Evolutionary conservation across 1,284 basidiomycete species (phyloP).

Genomic region (Boletus semigastroideus): DNA sequence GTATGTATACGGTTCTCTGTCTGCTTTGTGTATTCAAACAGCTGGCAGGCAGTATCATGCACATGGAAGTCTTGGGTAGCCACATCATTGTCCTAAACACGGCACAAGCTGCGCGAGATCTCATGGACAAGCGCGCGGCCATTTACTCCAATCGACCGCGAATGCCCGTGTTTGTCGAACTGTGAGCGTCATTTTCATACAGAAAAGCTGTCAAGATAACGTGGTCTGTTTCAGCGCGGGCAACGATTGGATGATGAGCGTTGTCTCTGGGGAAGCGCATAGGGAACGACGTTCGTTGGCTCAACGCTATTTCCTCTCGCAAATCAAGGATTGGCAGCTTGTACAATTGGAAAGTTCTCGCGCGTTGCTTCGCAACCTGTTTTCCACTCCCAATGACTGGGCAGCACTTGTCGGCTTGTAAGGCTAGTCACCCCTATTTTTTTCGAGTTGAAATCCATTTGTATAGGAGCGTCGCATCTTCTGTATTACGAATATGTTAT

Average conservation of each 20-base stretch:
- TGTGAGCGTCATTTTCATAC: conserved; percentile 1
- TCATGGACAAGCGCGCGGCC: conserved; percentile 16
- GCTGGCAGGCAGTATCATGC: conserved; percentile 4
- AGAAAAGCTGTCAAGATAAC: neutral
- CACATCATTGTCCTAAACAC: conserved; percentile 12
- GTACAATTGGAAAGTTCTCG: conserved; percentile 1
- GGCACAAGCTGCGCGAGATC: conserved; percentile 6
- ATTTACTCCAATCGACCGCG: conserved; percentile 16
- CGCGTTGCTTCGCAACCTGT: conserved; percentile 2
- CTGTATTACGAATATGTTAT: conserved; percentile 9
- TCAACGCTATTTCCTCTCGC: too few relatives aligned
- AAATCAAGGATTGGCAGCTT: too few relatives aligned
- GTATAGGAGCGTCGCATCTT: conserved; percentile 11
- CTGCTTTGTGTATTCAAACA: neutral
- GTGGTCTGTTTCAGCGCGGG: conserved; percentile 2
- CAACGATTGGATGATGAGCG: conserved; percentile 6
- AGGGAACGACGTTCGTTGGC: too few relatives aligned
- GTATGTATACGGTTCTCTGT: neutral
- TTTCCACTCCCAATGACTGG: conserved; percentile 6
- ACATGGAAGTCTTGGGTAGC: conserved; percentile 1
- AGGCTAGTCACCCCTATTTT: neutral
- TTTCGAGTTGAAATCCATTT: neutral
- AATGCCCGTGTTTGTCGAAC: conserved; percentile 9
- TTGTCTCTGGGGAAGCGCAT: neutral
- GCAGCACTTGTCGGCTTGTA: conserved; percentile 4